These are phyloP conservation scores for Warburgia ugandensis DNA, from an alignment of 164 flowering plant genomes.

Conservation along the genomic window DNA sequence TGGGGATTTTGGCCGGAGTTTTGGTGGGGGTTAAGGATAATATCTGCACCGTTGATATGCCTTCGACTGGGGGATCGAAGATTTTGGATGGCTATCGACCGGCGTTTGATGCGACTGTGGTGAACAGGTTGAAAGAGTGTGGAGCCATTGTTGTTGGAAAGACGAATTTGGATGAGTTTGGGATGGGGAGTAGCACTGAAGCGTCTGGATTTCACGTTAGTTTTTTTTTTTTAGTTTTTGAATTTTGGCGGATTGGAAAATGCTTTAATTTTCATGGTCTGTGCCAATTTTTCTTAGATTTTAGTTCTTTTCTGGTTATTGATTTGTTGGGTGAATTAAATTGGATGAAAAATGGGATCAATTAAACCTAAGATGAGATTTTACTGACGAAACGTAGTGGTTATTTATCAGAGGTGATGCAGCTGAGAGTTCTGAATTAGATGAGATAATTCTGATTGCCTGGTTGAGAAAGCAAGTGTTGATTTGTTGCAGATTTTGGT, in stretches of 20 bases:
- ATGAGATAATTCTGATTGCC: no score
- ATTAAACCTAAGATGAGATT: no score
- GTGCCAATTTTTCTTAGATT: background rate
- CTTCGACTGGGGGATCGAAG: constrained; percentile 78
- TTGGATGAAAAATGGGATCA: no score
- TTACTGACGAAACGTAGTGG: no score
- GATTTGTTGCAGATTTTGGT: no score
- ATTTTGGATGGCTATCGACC: constrained; percentile 62
- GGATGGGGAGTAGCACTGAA: constrained; percentile 95
- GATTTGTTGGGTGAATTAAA: background rate
- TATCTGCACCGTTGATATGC: constrained; percentile 74
- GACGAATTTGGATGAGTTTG: constrained; percentile 97
- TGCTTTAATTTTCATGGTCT: background rate
- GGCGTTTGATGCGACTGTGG: constrained; percentile 83
- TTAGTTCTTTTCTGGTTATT: background rate
- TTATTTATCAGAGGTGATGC: no score
- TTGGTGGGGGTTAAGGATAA: constrained; percentile 84
- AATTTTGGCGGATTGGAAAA: no score
- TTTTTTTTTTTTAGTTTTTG: no score
- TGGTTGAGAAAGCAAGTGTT: no score
- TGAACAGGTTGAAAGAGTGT: constrained; percentile 51
- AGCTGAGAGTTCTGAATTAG: no score
- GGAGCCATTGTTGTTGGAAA: constrained; percentile 85
- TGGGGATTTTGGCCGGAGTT: constrained; percentile 72
- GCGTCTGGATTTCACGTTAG: constrained; percentile 76